These are phyloP conservation scores for Davidsoniella virescens DNA, from an alignment of 2,329 filamentous ascomycete genomes.

Conservation along the genomic window DNA sequence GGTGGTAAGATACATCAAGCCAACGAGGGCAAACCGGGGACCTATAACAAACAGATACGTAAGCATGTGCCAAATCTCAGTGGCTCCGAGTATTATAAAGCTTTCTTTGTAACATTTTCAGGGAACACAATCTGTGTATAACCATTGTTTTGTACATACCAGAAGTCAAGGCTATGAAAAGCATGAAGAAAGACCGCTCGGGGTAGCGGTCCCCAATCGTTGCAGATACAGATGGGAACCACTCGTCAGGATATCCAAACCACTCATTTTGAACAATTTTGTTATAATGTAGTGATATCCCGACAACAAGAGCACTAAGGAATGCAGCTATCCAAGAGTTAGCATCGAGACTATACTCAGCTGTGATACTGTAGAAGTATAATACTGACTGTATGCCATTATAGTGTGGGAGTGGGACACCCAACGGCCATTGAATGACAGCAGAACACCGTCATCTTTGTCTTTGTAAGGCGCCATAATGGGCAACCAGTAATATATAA, in stretches of 20 bases:
- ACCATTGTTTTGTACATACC: constrained; percentile 30
- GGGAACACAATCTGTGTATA: background rate
- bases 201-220: constrained; percentile 97
- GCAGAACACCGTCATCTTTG: constrained; percentile 42
- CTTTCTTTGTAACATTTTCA: background rate
- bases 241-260: constrained; percentile 86
- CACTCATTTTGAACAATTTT: constrained; percentile 98
- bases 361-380: background rate
- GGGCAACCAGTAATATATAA: background rate
- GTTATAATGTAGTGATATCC: constrained; percentile 69
- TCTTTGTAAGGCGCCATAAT: constrained; percentile 44
- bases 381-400: constrained; percentile 56
- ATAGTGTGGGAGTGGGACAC: constrained; percentile 76
- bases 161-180: constrained; percentile 94
- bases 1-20: constrained; percentile 81
- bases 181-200: constrained; percentile 88
- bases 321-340: constrained; percentile 49
- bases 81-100: background rate
- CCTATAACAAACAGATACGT: constrained; percentile 30
- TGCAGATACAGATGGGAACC: constrained; percentile 90
- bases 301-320: constrained; percentile 68
- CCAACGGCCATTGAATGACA: constrained; percentile 71
- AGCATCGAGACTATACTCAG: background rate
- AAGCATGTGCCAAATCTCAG: background rate
- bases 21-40: constrained; percentile 79